Conservation (phyloP, 2,329 filamentous ascomycete genomes). For the Penicillium sp. region DNA sequence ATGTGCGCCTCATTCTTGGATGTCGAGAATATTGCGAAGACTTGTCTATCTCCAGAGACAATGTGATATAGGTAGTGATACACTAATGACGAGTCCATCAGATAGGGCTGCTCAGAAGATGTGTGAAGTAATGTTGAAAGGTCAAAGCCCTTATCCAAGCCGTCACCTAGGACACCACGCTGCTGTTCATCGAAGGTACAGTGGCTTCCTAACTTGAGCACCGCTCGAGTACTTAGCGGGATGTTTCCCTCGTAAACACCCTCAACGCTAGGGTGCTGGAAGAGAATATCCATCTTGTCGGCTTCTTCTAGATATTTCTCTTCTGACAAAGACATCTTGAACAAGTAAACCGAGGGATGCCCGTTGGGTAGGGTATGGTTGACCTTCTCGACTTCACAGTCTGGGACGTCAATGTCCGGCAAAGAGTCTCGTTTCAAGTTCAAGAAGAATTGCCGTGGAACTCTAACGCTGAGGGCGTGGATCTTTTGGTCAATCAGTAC, state of each 20-base stretch:
- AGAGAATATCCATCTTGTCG: conserved; percentile 76
- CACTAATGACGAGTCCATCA: conserved; percentile 70
- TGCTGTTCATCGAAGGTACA: conserved; percentile 94
- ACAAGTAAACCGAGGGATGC: conserved; percentile 88
- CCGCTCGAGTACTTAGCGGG: conserved; percentile 78
- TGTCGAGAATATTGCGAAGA: conserved; percentile 92
- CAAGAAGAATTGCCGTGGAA: conserved; percentile 84
- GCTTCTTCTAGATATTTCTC: conserved; percentile 81
- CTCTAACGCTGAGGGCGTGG: conserved; percentile 81
- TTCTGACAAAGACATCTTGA: conserved; percentile 88
- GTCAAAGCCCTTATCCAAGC: conserved; percentile 91
- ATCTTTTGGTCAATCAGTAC: conserved; percentile 93
- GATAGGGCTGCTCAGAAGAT: conserved; percentile 69
- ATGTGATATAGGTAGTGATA: conserved; percentile 95
- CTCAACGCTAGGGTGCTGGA: conserved; percentile 92
- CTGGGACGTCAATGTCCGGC: conserved; percentile 82
- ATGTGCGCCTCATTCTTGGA: conserved; percentile 77
- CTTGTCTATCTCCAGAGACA: conserved; percentile 81
- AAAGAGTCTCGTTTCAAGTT: conserved; percentile 86
- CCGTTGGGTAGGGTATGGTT: conserved; percentile 92
- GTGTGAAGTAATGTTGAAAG: conserved; percentile 70
- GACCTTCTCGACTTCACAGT: conserved; percentile 88
- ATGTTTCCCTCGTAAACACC: conserved; percentile 96
- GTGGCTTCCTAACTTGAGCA: conserved; percentile 83
- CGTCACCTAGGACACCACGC: conserved; percentile 85